Conservation (phyloP, 352 stramenopile genomes). For the Pythium graminicola region DNA sequence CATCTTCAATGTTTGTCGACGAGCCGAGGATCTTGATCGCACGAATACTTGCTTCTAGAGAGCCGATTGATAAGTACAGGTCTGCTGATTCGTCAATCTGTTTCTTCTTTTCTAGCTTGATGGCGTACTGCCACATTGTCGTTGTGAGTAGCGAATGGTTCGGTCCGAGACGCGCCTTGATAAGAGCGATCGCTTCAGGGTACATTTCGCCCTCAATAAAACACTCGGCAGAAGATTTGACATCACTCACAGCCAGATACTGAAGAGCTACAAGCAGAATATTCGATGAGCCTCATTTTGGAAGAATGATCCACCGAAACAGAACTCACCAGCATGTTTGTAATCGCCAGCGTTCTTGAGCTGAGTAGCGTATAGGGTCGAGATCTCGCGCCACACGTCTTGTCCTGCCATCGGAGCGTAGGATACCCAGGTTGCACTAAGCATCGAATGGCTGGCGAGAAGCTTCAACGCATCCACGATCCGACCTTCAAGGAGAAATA, state of each 20-base stretch:
- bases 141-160: slow-evolving; percentile 34
- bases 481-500: slow-evolving; percentile 44
- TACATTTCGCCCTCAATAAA: slow-evolving; percentile 35
- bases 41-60: neutral
- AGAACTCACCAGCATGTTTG: slow-evolving; percentile 33
- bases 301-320: neutral
- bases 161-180: slow-evolving; percentile 34
- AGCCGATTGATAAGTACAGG: slow-evolving; percentile 4
- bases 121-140: slow-evolving; percentile 33
- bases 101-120: slow-evolving; percentile 31
- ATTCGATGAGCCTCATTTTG: neutral
- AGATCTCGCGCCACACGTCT: slow-evolving; percentile 65
- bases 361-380: slow-evolving; percentile 53
- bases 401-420: slow-evolving; percentile 66
- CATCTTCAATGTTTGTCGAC: slow-evolving; percentile 4
- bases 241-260: slow-evolving; percentile 53
- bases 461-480: slow-evolving; percentile 52
- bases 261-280: slow-evolving; percentile 32
- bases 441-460: slow-evolving; percentile 37
- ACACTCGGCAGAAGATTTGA: slow-evolving; percentile 38
- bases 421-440: slow-evolving; percentile 52
- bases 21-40: slow-evolving; percentile 10
- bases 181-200: slow-evolving; percentile 52
- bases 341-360: slow-evolving; percentile 39
- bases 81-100: slow-evolving; percentile 4